Base-by-base conservation (phyloP, 257 asterid genomes). In the Datura wrightii region DNA sequence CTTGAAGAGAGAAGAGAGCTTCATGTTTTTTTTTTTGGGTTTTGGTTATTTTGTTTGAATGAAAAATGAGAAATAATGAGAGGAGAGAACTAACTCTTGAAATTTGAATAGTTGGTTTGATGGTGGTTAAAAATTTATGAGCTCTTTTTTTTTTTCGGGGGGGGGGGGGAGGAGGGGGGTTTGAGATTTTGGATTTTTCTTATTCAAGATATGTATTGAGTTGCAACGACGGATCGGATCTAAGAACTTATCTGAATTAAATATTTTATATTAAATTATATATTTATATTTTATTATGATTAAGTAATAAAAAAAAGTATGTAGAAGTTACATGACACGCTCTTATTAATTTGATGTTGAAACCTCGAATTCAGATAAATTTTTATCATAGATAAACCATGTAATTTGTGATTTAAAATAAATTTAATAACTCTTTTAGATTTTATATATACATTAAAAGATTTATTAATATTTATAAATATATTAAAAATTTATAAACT, bases 1-100 rank as follows among this genome's bases (percentile, higher is more conserved):
- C 88, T 92, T 94, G 92, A 86, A 92, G 60, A 87, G 89, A 63
- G 88, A 91, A 63, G 97, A 93, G 76, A 93, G 86, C 54, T 91
- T 91, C 93, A 90, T 92, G 59, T 86, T 85, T 80, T 83, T 87
- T 85, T 76, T 87, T 50, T 84, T 15, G 18, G 39, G 82, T 54
- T 42, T 31, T 34, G 71, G 31, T 24, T 24, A 24, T 34, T 62
- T n/a, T 70, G 81, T 15, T 50, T 58, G 42, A 56, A 59, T 72
- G 84, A 54, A 66, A 24, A 24, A 13, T 34, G 36, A 72, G 58
- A 62, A 53, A 56, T 7, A 82, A 67, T 58, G 66, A 10, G 60
- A 65, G 65, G 65, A 82, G 86, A 37, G 83, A 74, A 11, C 80
- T 15, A 70, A 63, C 55, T 67, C 78, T 84, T 88, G 86, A 80